Base-by-base conservation (phyloP, 164 flowering plant genomes). In the Tetrastigma voinierianum region DNA sequence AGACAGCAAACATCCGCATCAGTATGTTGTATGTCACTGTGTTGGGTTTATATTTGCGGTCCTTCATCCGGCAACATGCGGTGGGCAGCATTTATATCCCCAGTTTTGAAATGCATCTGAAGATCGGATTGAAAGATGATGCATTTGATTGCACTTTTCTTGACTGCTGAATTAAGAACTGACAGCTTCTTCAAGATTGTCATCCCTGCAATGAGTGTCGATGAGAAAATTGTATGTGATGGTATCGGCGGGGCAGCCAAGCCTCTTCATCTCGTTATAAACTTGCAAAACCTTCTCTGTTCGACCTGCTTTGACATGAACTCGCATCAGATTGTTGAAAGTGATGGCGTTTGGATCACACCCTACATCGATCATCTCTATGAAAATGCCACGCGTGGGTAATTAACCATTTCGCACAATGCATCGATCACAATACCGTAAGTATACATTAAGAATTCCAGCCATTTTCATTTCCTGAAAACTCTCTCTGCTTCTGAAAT, bases 281-380 rank as follows among this genome's bases (percentile, higher is more conserved):
- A 92, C 96, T 67, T 92, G 96, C 78, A 90, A 44, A 1, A 83
- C 99, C 82, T 89, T 90, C 70, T 89, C 94, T 0, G 91, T 91
- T 61, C 89, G 71, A 4, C 91, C 88, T 0, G 92, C 93, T 72
- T 88, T 90, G 3, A 81, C 97, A 82, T 95, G 97, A 48, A 83
- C 89, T 52, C 98, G 64, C 93, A 95, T 95, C 62, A 95, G 66
- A 65, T 82, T 89, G 66, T 92, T 95, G 62, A 89, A 95, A 52
- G 97, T 92, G 46, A 84, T 69, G 0, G 93, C 73, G 67, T 95
- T 95, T 0, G 97, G 97, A 3, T 69, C 56, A 63, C 87, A 82
- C 0, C 94, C 94, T 13, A 51, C 80, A 67, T 92, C 96, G 13
- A 95, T 40, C 98, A 95, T 95, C 67, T 92, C 97, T 0, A 91